Conservation (phyloP, 768 basidiomycete genomes). For the Boletus subcaerulescens region DNA sequence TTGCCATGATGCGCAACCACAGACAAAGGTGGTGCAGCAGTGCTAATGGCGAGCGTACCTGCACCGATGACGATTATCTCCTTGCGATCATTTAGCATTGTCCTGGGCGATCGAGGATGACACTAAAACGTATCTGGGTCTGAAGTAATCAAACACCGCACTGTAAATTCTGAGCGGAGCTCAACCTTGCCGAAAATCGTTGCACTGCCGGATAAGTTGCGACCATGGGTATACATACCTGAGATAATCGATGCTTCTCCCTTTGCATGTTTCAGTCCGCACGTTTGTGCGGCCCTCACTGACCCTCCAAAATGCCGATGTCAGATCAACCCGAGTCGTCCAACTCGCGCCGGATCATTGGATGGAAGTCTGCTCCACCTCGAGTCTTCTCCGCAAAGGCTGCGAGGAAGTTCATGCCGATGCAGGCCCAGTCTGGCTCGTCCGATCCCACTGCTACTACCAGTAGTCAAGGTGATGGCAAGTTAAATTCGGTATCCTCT, state of each 20-base stretch:
- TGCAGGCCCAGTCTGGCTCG: constrained; percentile 1
- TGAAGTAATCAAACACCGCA: too few relatives aligned
- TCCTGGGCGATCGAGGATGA: too few relatives aligned
- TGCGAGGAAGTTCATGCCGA: constrained; percentile 12
- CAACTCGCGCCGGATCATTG: neutral
- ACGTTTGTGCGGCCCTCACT: neutral
- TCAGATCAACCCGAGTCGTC: neutral
- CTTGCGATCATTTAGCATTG: constrained; percentile 20
- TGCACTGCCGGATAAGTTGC: too few relatives aligned
- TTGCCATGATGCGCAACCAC: too few relatives aligned
- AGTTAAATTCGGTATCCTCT: constrained; percentile 2
- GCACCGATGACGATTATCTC: constrained; percentile 41
- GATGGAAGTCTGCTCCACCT: too few relatives aligned
- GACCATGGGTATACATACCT: neutral
- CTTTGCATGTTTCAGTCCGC: too few relatives aligned
- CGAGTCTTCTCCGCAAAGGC: constrained; percentile 3
- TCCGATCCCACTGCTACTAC: constrained; percentile 1
- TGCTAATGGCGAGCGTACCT: constrained; percentile 23
- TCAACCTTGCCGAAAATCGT: too few relatives aligned
- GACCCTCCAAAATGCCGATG: constrained; percentile 7
- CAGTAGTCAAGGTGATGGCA: constrained; percentile 5
- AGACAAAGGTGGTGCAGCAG: too few relatives aligned
- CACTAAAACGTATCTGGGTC: too few relatives aligned
- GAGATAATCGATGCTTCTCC: neutral
- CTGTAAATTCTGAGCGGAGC: too few relatives aligned